Percentiles rank a stretch among this genome's conserved stretches.
Evolutionary conservation across 2,329 filamentous ascomycete species (phyloP).

Genomic region (Ilyonectria mors-panacis): DNA sequence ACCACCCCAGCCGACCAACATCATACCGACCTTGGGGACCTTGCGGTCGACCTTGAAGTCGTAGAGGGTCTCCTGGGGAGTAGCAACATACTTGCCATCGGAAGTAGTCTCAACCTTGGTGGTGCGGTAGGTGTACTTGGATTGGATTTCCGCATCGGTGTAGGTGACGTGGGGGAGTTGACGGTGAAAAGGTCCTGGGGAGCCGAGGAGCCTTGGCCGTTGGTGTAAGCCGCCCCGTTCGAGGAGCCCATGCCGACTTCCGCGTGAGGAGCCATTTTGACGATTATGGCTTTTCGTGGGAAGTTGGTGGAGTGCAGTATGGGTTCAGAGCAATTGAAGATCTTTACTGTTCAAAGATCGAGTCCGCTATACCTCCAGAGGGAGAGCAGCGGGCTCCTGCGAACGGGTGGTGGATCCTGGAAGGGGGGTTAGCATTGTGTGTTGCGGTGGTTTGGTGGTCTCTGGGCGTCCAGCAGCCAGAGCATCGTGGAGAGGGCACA

Average conservation of each 20-base stretch:
- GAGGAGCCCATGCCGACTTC: slow-evolving; percentile 69
- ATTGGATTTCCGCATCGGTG: slow-evolving; percentile 88
- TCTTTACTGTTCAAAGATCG: slow-evolving; percentile 70
- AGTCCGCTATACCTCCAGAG: slow-evolving; percentile 86
- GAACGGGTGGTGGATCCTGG: slow-evolving; percentile 93
- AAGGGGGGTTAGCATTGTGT: slow-evolving; percentile 46
- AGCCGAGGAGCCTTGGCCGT: slow-evolving; percentile 57
- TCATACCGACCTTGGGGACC: slow-evolving; percentile 93
- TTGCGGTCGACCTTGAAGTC: slow-evolving; percentile 98
- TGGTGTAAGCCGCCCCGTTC: slow-evolving; percentile 72
- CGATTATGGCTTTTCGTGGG: slow-evolving; percentile 54
- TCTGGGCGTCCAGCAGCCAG: background rate
- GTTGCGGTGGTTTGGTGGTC: slow-evolving; percentile 1
- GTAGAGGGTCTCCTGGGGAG: slow-evolving; percentile 90
- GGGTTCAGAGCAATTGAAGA: slow-evolving; percentile 51
- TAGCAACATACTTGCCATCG: slow-evolving; percentile 85
- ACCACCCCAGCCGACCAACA: slow-evolving; percentile 97
- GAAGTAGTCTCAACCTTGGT: slow-evolving; percentile 82
- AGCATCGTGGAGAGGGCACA: slow-evolving; percentile 54
- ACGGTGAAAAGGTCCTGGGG: slow-evolving; percentile 83
- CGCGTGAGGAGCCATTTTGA: slow-evolving; percentile 92
- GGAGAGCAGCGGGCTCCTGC: slow-evolving; percentile 96
- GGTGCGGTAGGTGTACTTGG: slow-evolving; percentile 97
- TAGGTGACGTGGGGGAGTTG: slow-evolving; percentile 92
- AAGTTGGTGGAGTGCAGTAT: slow-evolving; percentile 44